Base-by-base conservation (phyloP, 352 stramenopile species). In the Paralagenidium karlingii region DNA sequence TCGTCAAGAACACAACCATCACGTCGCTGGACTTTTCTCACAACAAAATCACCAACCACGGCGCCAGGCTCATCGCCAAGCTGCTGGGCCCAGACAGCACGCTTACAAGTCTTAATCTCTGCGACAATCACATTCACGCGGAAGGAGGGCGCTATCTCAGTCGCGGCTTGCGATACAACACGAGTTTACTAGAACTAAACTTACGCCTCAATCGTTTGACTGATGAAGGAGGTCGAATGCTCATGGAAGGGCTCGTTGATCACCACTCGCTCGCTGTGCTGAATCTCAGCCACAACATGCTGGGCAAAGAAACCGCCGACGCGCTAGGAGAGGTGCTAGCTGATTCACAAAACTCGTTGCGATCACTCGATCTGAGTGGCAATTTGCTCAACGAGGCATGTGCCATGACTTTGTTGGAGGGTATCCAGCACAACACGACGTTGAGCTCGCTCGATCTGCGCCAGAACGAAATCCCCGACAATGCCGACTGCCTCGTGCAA, bases 31-130 rank as follows among this genome's bases (percentile, higher is more conserved):
- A 97, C 60, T 46, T 97, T 1, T 92, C 80, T n/a, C 89, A 97
- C 62, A 97, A 97, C 53, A 95, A 95, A 51, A 88, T 96, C 47
- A 94, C 82, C 0, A 95, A 96, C 66, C 82, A 96, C 34, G 87
- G 85, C 30, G 82, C 82, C 15, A 61, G 86, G 19, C 47, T 97
- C 38, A 46, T 97, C 11, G 71, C 80, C 15, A 96, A 96, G 45
- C 60, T 96, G 5, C 75, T 96, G 5, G 87, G 79, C 0, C 70
- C 77, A 8, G 68, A 90, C 27, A 94, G 78, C 40, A 85, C 96
- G 8, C 67, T 97, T 46, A 93, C 80, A 3, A 85, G 55, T 18
- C 62, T 97, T 10, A 86, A 88, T 42, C 52, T 96, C 32, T 83
- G 68, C 39, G 87, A 97, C 51, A 97, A 96, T 55, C 79, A 95